These are phyloP conservation scores for Phlyctochytrium arcticum DNA, from an alignment of 192 early-diverging fungal species.

Conservation along the genomic window DNA sequence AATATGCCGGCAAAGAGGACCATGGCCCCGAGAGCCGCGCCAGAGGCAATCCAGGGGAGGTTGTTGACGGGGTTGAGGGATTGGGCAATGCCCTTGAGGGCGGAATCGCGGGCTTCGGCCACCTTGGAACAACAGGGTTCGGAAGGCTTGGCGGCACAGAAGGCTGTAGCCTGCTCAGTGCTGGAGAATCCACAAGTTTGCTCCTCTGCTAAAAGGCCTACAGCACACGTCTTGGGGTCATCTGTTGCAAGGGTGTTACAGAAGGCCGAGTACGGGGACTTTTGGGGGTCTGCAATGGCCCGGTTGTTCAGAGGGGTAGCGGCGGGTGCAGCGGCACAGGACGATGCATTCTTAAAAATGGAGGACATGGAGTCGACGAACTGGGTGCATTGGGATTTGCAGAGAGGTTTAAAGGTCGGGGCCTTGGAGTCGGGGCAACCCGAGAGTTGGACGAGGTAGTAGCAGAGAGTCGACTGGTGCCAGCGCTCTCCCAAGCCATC, in stretches of 20 bases:
- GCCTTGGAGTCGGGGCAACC: constrained; percentile 10
- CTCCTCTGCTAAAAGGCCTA: constrained; percentile 19
- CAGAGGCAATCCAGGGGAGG: constrained; percentile 29
- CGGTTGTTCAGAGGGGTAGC: background rate
- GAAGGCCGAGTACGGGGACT: constrained; percentile 13
- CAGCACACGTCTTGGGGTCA: constrained; percentile 12
- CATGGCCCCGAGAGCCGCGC: constrained; percentile 28
- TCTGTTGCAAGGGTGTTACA: constrained; percentile 18
- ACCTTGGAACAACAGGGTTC: constrained; percentile 12
- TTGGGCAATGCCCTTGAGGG: background rate
- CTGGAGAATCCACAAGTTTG: constrained; percentile 18
- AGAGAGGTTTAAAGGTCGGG: constrained; percentile 15
- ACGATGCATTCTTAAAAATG: constrained; percentile 24
- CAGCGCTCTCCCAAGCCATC: constrained; percentile 26
- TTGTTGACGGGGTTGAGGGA: constrained; percentile 10
- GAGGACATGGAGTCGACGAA: constrained; percentile 23
- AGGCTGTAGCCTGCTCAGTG: constrained; percentile 7
- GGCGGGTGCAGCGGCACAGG: constrained; percentile 18
- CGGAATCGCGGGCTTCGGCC: background rate
- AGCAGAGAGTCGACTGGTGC: constrained; percentile 26
- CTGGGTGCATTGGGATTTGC: constrained; percentile 25
- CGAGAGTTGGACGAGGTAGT: constrained; percentile 19
- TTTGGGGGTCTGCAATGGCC: background rate
- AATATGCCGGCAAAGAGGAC: constrained; percentile 1
- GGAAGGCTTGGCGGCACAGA: constrained; percentile 15